Base-by-base conservation (phyloP, 495 filamentous ascomycete genomes). In the Parathielavia hyrcaniae region DNA sequence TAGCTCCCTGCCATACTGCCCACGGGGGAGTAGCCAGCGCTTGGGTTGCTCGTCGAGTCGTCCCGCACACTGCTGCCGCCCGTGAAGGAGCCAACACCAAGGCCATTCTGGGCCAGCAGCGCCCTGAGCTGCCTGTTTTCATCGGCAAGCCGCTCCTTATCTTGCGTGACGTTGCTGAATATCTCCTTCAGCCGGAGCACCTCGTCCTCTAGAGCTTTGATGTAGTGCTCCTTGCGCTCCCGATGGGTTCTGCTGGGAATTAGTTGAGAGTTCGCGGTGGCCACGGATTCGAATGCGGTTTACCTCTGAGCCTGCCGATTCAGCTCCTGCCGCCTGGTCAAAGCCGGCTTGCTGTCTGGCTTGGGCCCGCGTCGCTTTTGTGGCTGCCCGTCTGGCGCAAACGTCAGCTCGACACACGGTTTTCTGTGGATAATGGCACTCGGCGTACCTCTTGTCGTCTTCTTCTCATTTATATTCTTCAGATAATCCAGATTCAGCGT, bases 271-370 rank as follows among this genome's bases (percentile, higher is more conserved):
- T n/a, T 11, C 26, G 26, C 26, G 26, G 26, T 6, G 26, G 26
- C 6, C 26, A 2, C 26, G 26, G 6, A 30, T 30, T n/a, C 13
- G 23, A 5, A 34, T 57, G 7, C 19, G 30, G 9, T 67, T 64
- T 83, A 93, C 91, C 92, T 86, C 71, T 98, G 93, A 30, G 93
- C 93, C 75, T 97, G 91, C 54, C 93, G 82, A 68, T 98, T 98
- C 48, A 97, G 73, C 67, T 98, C 93, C 66, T 98, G 93, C 48
- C 91, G 81, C 40, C 92, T 79, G n/a, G 91, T 98, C 62, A 95
- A 72, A 48, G 93, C 90, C 5, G 93, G 93, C 64, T 96, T 96
- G 75, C 89, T 95, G 69, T 97, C 93, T 26, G 93, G 93, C 64
- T 98, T 98, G 0, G 93, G 93, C 3, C 93, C 93, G 65, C 93